These are phyloP conservation scores for Candida incommunis DNA, from an alignment of 805 yeast genomes.

Conservation along the genomic window DNA sequence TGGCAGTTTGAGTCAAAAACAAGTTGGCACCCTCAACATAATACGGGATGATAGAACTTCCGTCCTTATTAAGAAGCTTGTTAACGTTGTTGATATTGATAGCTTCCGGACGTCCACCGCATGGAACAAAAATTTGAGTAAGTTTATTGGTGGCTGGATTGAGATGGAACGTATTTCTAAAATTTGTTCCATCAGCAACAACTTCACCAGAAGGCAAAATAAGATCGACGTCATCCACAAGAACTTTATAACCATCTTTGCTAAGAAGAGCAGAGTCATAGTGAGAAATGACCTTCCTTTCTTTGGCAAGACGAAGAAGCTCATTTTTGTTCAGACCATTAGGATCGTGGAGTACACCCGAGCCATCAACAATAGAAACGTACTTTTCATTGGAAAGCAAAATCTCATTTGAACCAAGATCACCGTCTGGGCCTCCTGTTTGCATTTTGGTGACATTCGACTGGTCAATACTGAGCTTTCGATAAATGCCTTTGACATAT, in stretches of 20 bases:
- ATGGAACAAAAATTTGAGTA: slow-evolving; percentile 84
- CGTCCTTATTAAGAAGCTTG: slow-evolving; percentile 61
- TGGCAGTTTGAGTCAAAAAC: slow-evolving; percentile 90
- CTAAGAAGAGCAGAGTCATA: slow-evolving; percentile 59
- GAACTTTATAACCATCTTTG: slow-evolving; percentile 61
- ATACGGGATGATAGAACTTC: slow-evolving; percentile 65
- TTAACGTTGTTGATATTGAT: slow-evolving; percentile 75
- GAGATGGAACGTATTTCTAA: slow-evolving; percentile 84
- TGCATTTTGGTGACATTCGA: slow-evolving; percentile 63
- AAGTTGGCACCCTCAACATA: slow-evolving; percentile 96
- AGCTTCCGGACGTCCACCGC: slow-evolving; percentile 98
- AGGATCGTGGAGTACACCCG: slow-evolving; percentile 90
- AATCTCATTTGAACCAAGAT: slow-evolving; percentile 91
- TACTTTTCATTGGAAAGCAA: slow-evolving; percentile 74
- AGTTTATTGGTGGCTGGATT: slow-evolving; percentile 48
- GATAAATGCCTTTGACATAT: slow-evolving; percentile 76
- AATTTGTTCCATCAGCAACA: slow-evolving; percentile 72
- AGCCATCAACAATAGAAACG: slow-evolving; percentile 85
- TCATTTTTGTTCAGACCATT: slow-evolving; percentile 74
- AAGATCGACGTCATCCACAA: slow-evolving; percentile 74
- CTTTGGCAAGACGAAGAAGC: slow-evolving; percentile 61
- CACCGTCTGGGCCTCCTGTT: slow-evolving; percentile 99
- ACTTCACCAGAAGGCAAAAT: slow-evolving; percentile 62
- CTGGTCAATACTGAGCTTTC: slow-evolving; percentile 50
- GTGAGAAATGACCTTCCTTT: slow-evolving; percentile 57